phyloP scores from a whole-genome alignment of 805 yeast genomes.

The Lipomyces yamadae region DNA sequence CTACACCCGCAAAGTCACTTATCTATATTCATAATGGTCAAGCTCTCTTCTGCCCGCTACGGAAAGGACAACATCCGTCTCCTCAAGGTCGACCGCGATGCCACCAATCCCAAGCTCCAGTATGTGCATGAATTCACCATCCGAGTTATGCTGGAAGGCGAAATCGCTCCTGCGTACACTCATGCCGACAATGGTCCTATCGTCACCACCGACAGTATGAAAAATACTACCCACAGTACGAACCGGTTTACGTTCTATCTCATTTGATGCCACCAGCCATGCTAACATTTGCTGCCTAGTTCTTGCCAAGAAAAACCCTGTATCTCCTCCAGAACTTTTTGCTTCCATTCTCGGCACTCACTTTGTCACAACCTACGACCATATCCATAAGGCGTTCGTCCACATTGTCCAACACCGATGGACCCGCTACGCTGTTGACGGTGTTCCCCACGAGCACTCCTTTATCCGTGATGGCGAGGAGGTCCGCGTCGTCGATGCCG shows the following conservation, averaged over 20 bases:
- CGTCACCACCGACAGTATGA: slow-evolving; percentile 67
- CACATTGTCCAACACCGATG: slow-evolving; percentile 75
- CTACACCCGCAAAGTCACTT: not conserved
- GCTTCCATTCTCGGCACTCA: slow-evolving; percentile 85
- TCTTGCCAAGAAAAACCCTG: slow-evolving; percentile 77
- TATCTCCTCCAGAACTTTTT: slow-evolving; percentile 89
- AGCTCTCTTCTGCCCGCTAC: slow-evolving; percentile 60
- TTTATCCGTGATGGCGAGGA: slow-evolving; percentile 86
- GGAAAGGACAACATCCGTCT: slow-evolving; percentile 94
- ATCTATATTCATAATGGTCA: slow-evolving; percentile 22
- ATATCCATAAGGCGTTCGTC: slow-evolving; percentile 73
- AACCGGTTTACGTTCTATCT: not conserved
- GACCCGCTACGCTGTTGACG: slow-evolving; percentile 76
- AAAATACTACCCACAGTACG: slow-evolving; percentile 35
- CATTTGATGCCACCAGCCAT: not conserved
- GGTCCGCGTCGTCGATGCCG: slow-evolving; percentile 58
- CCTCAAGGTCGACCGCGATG: slow-evolving; percentile 82
- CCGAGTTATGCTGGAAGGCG: slow-evolving; percentile 73
- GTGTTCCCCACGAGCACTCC: slow-evolving; percentile 80
- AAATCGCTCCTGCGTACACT: slow-evolving; percentile 80
- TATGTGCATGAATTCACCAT: slow-evolving; percentile 87
- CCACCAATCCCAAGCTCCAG: slow-evolving; percentile 69
- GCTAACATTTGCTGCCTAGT: slow-evolving; percentile 64
- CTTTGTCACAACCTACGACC: slow-evolving; percentile 75
- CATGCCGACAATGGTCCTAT: slow-evolving; percentile 85